A percentile compares a stretch with the other conserved stretches of the same genome.
phyloP scores from a whole-genome alignment of 2,329 filamentous ascomycete species.

The Colletotrichum kahawae region DNA sequence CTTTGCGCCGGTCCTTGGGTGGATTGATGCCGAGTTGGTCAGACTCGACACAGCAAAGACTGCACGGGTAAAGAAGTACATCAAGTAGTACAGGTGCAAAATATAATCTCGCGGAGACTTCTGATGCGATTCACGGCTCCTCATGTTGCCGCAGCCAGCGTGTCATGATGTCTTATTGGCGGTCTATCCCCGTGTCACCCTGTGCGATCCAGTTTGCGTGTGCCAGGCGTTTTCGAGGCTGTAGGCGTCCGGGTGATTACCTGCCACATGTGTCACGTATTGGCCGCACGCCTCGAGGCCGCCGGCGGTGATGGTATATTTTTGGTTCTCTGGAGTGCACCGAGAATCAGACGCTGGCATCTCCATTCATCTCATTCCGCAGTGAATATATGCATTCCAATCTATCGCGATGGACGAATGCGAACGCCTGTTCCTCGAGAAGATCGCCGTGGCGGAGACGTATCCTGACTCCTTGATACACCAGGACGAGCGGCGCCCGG shows the following conservation, averaged over 20 bases:
- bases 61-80: not conserved
- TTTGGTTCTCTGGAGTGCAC: not conserved
- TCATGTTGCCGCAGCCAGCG: not conserved
- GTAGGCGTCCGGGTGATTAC: not conserved
- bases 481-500: not conserved
- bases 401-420: not conserved
- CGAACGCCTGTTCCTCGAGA: not conserved
- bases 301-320: not conserved
- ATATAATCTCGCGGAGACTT: not conserved
- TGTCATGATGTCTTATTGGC: not conserved
- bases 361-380: not conserved
- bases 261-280: not conserved
- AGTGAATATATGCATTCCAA: not conserved
- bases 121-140: not conserved
- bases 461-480: constrained; percentile 2
- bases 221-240: not conserved
- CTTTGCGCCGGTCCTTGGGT: constrained; percentile 5
- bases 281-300: not conserved
- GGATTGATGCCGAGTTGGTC: constrained; percentile 6
- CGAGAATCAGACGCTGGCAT: not conserved
- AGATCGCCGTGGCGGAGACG: not conserved
- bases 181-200: not conserved
- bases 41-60: constrained; percentile 6
- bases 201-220: not conserved
- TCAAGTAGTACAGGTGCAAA: not conserved